A percentile compares a stretch with the other conserved stretches of the same genome.
phyloP scores from a whole-genome alignment of 345 rosid species.

The Eucalyptus pauciflora region DNA sequence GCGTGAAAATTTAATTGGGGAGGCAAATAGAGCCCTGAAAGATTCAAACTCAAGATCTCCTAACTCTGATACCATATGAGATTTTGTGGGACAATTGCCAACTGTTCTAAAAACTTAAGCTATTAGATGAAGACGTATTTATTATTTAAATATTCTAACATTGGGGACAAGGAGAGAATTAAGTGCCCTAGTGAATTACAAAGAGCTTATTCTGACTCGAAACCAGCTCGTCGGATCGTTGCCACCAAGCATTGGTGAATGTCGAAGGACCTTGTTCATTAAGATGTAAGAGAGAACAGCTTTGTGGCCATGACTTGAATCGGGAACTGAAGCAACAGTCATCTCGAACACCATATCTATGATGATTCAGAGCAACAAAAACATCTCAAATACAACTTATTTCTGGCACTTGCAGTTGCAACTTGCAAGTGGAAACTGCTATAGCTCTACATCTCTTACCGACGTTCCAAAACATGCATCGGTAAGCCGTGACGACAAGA shows the following conservation, averaged over 20 bases:
- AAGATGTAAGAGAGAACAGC: conserved; percentile 19
- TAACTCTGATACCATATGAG: no score
- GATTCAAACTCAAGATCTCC: no score
- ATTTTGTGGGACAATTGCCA: no score
- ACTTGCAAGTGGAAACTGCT: neutral
- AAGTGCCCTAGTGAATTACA: conserved; percentile 25
- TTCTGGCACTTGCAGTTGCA: neutral
- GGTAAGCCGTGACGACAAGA: neutral
- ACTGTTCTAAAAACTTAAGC: no score
- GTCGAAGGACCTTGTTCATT: conserved; percentile 29
- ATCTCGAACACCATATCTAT: neutral
- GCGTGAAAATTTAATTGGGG: no score
- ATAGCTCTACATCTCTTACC: neutral
- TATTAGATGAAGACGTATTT: no score
- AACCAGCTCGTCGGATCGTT: conserved; percentile 40
- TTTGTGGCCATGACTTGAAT: neutral
- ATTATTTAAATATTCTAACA: neutral
- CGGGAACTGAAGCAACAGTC: neutral
- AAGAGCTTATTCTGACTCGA: conserved; percentile 1
- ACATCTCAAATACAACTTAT: neutral
- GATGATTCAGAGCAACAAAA: neutral
- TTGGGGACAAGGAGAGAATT: conserved; percentile 22
- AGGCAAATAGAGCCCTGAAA: no score
- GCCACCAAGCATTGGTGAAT: conserved; percentile 31
- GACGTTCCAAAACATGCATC: neutral